Conservation (phyloP, 2,329 filamentous ascomycete species). For the Alternaria conjuncta region DNA sequence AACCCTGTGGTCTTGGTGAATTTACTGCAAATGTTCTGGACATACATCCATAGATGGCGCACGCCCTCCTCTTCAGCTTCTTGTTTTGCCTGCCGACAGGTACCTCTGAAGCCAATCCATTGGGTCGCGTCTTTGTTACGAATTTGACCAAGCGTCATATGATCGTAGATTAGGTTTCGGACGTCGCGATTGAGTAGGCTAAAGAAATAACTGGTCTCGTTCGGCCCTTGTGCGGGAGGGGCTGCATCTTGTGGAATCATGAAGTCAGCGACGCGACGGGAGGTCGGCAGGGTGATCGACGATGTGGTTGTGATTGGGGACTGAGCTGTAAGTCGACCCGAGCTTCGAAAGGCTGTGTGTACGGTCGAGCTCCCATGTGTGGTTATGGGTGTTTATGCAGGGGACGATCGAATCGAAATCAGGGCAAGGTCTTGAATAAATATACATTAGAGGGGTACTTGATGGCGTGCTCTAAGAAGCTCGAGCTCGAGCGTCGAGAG, state of each 20-base stretch:
- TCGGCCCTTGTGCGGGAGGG: background rate
- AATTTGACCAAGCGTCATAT: background rate
- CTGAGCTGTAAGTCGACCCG: background rate
- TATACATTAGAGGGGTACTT: background rate
- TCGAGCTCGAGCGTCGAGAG: background rate
- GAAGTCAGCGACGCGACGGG: background rate
- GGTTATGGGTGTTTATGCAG: background rate
- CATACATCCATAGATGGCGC: background rate
- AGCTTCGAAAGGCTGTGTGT: background rate
- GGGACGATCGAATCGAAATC: background rate
- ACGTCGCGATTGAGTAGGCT: background rate
- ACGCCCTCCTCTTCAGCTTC: background rate
- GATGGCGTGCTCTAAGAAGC: background rate
- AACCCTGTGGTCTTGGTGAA: background rate
- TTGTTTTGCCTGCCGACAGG: background rate
- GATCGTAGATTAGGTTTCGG: background rate
- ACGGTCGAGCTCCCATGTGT: background rate
- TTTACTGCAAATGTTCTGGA: background rate
- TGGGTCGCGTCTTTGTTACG: background rate
- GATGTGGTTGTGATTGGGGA: background rate
- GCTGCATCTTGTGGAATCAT: background rate
- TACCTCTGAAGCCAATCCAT: background rate
- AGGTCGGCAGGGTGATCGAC: background rate
- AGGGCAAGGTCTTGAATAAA: background rate
- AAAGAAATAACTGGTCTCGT: background rate